phyloP scores from a whole-genome alignment of 179 eudicot species.

The Beta lomatogona region DNA sequence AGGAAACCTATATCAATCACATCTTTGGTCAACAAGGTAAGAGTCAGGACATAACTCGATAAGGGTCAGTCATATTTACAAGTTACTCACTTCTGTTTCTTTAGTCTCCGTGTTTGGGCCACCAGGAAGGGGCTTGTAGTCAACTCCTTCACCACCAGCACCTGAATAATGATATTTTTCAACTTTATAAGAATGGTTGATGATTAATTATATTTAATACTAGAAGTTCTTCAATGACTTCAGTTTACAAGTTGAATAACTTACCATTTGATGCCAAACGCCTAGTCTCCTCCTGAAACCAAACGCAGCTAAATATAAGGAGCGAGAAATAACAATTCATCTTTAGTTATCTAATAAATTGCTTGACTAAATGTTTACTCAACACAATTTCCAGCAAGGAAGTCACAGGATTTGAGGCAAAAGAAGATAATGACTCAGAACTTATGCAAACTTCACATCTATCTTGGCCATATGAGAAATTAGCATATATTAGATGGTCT shows the following conservation, averaged over 20 bases:
- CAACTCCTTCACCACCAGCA: constrained; percentile 49
- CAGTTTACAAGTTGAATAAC: constrained; percentile 27
- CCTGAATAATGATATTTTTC: constrained; percentile 33
- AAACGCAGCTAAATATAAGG: constrained; percentile 12
- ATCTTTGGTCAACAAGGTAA: constrained; percentile 27
- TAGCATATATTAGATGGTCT: background rate
- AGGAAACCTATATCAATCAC: constrained; percentile 47
- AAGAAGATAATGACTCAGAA: background rate
- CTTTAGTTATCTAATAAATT: background rate
- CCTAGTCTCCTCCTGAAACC: constrained; percentile 70
- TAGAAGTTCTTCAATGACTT: background rate
- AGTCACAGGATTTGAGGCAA: background rate
- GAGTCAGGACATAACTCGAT: background rate
- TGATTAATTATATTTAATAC: background rate
- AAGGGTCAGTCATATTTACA: constrained; percentile 5
- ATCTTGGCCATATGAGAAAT: background rate
- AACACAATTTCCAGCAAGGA: background rate
- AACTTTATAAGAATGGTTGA: background rate
- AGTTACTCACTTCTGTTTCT: constrained; percentile 46
- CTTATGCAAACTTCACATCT: background rate
- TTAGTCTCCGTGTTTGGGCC: constrained; percentile 52
- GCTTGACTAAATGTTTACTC: background rate
- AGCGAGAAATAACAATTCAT: background rate
- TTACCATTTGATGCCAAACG: constrained; percentile 52
- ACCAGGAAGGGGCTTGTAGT: constrained; percentile 75